Evolutionary conservation across 2,329 filamentous ascomycete species (phyloP).

Genomic region (Fusarium sp.): DNA sequence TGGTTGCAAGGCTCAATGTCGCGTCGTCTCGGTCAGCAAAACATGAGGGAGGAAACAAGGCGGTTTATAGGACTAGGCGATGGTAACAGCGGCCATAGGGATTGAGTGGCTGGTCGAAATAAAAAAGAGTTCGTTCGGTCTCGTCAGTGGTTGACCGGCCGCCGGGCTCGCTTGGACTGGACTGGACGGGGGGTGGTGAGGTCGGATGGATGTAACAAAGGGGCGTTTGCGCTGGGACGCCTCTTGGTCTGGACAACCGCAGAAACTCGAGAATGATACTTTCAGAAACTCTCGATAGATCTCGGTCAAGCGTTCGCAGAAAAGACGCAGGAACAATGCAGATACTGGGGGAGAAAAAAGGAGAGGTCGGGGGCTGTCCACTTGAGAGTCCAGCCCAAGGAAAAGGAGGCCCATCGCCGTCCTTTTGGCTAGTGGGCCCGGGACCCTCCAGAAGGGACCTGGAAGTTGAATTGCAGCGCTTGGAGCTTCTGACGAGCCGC

Average conservation of each 20-base stretch:
- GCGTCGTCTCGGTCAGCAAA: slow-evolving; percentile 38
- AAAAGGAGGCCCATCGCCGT: slow-evolving; percentile 46
- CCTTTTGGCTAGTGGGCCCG: slow-evolving; percentile 26
- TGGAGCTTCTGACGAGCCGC: slow-evolving; percentile 5
- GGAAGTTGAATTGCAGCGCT: slow-evolving; percentile 35
- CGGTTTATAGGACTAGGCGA: slow-evolving; percentile 19
- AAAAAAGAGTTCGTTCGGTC: slow-evolving; percentile 7
- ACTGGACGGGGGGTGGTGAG: slow-evolving; percentile 3
- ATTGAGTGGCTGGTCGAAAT: slow-evolving; percentile 28
- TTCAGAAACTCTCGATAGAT: slow-evolving; percentile 1
- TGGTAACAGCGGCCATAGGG: slow-evolving; percentile 33
- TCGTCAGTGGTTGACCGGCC: slow-evolving; percentile 23
- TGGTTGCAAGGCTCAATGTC: slow-evolving; percentile 42
- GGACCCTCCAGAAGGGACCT: slow-evolving; percentile 36
- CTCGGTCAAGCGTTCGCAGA: background rate
- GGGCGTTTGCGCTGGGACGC: slow-evolving; percentile 25
- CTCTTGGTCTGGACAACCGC: slow-evolving; percentile 11
- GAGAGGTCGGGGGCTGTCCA: slow-evolving; percentile 34
- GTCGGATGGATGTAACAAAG: slow-evolving; percentile 33
- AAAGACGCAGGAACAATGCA: slow-evolving; percentile 15
- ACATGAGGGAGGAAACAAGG: slow-evolving; percentile 28
- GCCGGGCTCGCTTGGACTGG: slow-evolving; percentile 2
- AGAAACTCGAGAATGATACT: slow-evolving; percentile 16
- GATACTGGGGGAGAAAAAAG: slow-evolving; percentile 25
- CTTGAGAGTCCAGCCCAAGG: background rate